A percentile compares a stretch with the other conserved stretches of the same genome.
These are phyloP conservation scores for Mucor lusitanicus DNA, from an alignment of 371 early-diverging fungal species.

Conservation along the genomic window DNA sequence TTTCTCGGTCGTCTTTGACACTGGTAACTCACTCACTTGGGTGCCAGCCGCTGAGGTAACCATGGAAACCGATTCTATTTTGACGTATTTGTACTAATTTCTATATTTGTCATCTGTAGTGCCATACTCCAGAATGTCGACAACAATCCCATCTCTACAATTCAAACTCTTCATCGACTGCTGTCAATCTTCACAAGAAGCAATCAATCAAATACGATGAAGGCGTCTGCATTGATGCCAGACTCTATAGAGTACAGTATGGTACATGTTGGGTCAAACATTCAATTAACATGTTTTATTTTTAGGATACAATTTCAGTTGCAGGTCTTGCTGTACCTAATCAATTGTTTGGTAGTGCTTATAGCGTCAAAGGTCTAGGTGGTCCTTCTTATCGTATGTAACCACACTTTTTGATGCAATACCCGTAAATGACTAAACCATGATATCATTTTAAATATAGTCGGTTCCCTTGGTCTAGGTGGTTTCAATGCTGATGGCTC, in stretches of 20 bases:
- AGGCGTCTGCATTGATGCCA: conserved; percentile 43
- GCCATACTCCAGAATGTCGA: conserved; percentile 38
- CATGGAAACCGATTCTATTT: neutral
- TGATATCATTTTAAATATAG: conserved; percentile 14
- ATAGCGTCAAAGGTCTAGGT: conserved; percentile 41
- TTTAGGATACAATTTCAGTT: conserved; percentile 43
- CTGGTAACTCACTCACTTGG: conserved; percentile 45
- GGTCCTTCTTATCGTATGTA: conserved; percentile 42
- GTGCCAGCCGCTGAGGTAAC: conserved; percentile 42
- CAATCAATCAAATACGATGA: conserved; percentile 41
- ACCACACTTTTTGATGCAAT: neutral
- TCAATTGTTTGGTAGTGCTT: conserved; percentile 45
- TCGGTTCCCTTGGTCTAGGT: conserved; percentile 45
- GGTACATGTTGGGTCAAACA: neutral
- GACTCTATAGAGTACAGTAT: conserved; percentile 37
- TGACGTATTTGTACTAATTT: conserved; percentile 4
- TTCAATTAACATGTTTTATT: neutral
- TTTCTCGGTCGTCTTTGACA: conserved; percentile 45
- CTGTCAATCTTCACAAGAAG: conserved; percentile 40
- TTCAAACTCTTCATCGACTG: conserved; percentile 33
- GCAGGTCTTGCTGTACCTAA: conserved; percentile 39
- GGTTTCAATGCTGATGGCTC: conserved; percentile 42
- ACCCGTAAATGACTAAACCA: neutral
- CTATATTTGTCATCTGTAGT: conserved; percentile 23
- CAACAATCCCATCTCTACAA: conserved; percentile 31